phyloP scores from a whole-genome alignment of 192 early-diverging fungal species.

The Rhizophagus clarus region DNA sequence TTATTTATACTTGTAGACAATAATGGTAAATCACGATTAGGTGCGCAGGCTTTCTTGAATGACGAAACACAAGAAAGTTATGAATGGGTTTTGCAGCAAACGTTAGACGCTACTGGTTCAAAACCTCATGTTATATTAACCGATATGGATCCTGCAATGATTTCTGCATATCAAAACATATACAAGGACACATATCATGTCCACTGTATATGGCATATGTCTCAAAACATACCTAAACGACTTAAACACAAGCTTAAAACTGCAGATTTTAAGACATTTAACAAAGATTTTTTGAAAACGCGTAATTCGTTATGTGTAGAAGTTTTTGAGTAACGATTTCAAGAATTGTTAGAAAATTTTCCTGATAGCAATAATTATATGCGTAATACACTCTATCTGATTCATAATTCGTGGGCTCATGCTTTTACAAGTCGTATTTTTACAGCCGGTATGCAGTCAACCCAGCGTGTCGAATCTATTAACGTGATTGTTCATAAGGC shows the following conservation, averaged over 20 bases:
- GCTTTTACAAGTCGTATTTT: constrained; percentile 12
- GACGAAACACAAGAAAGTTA: not conserved
- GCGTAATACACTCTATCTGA: not conserved
- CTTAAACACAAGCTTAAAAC: not conserved
- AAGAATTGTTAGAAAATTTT: not conserved
- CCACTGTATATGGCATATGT: constrained; percentile 1
- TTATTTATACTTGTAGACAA: not conserved
- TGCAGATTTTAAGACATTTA: not conserved
- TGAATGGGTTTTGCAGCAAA: not conserved
- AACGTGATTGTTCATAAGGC: constrained; percentile 4
- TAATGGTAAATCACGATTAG: not conserved
- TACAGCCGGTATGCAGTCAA: constrained; percentile 26
- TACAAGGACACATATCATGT: not conserved
- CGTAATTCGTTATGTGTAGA: not conserved
- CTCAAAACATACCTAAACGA: not conserved
- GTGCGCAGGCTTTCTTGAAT: not conserved
- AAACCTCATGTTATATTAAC: not conserved
- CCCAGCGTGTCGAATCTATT: constrained; percentile 15
- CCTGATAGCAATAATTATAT: not conserved
- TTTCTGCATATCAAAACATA: not conserved
- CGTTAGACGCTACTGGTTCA: not conserved
- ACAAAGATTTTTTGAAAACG: not conserved
- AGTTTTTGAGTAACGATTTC: not conserved
- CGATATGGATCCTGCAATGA: not conserved
- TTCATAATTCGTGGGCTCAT: not conserved